Base-by-base conservation (phyloP, 2,329 filamentous ascomycete genomes). In the Apiospora sp. region DNA sequence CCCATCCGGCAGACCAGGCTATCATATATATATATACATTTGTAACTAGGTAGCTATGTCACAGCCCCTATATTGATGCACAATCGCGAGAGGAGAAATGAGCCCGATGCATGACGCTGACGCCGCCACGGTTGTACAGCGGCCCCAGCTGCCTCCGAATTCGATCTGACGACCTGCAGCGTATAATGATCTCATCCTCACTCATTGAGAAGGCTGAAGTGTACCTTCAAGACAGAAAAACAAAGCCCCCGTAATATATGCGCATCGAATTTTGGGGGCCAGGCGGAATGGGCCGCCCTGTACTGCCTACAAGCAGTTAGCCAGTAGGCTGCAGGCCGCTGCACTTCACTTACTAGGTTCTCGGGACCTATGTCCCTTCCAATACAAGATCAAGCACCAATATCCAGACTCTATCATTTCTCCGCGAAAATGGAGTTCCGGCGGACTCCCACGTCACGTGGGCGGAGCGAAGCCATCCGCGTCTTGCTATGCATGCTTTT, bases 381-480 rank as follows among this genome's bases (percentile, higher is more conserved):
- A 34, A 13, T n/a, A 19, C 19, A 13, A 64, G n/a, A 37, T 19
- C 30, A 10, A 64, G 58, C 16, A 64, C 13, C 58, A 37, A 64
- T 64, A 16, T 37, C 30, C 30, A 30, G 34, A 37, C 7, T n/a
- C 41, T 30, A 41, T 41, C 19, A n/a, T 41, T 41, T 41, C 30
- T 41, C 58, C 58, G 58, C n/a, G 34, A 41, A 64, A 64, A 64
- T 64, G 10, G 10, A 41, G 34, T 41, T 41, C 58, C 58, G 58
- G 34, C 14, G 43, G 19, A 44, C 27, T 48, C 3, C 22, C 30
- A 34, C 4, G 44, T 37, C 67, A 69, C 67, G 67, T 69, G 67
- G 48, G 67, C 67, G 67, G 67, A 69, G 67, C 67, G 27, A 69
- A 37, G 44, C 14, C 27, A 27, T 69, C 67, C 67, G 67, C 27